Evolutionary conservation across 108 stramenopile genomes (phyloP), one percentile per base, ranked within the genome.

Genomic region (Pseudonitzschia delicatissima): DNA sequence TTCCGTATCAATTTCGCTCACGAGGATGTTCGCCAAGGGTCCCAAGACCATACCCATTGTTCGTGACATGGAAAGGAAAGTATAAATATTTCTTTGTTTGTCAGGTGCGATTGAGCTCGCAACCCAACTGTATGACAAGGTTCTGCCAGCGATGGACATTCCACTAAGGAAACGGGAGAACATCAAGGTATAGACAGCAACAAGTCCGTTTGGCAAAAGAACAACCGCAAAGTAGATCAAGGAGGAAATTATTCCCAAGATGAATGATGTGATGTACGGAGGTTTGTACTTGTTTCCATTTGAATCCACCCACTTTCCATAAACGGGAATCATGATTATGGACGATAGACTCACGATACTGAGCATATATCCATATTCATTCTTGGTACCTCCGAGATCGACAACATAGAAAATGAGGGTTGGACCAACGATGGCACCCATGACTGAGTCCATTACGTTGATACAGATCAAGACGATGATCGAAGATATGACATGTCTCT

Each of bases 321-420:
- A 76, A 17, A 91, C 47, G 6, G 87, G 87, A 62, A 86, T 91
- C 28, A 85, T 62, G 42, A 82, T 73, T 18, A 83, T 61, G 15
- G 75, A 62, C 2, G 86, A 67, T 67, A 90, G 87, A 12, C 69
- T 71, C 57, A 82, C 77, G 15, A 71, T 62, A 57, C 79, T 61
- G 8, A 82, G 53, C 37, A 81, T 76, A 9, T 81, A 59, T 59
- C 90, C 90, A 39, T 91, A 91, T 20, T 72, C 55, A 49, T 87
- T 83, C 57, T 84, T 80, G 25, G 58, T 72, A n/a, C 90, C 90
- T 11, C 87, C 87, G 7, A 72, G 26, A 57, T 78, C 62, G 25
- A 45, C 32, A 17, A 91, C 81, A 66, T 91, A 91, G 78, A 91
- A 87, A 40, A 85, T 77, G 15, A 91, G 57, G 6, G 85, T 84